A percentile compares a stretch with the other conserved stretches of the same genome.
Evolutionary conservation across 768 basidiomycete genomes (phyloP).

Genomic region (Termitomyces sp.): DNA sequence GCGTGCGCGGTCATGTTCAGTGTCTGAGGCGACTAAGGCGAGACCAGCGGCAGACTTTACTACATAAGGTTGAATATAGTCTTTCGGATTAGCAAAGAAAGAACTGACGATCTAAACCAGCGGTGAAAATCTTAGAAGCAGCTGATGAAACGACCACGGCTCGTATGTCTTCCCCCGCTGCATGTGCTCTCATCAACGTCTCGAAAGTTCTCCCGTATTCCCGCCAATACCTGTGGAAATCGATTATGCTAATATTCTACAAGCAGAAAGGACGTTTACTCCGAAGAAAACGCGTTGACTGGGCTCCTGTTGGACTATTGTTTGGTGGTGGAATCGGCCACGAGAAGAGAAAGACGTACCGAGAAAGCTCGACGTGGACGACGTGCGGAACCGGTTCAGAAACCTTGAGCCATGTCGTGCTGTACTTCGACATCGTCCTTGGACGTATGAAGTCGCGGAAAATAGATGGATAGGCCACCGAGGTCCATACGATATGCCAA

Average conservation of each 20-base stretch:
- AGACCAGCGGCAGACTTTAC: slow-evolving; percentile 26
- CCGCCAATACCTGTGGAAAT: slow-evolving; percentile 56
- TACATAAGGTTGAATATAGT: slow-evolving; percentile 12
- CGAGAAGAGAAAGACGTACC: slow-evolving; percentile 23
- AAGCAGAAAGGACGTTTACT: slow-evolving; percentile 22
- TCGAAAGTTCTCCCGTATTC: slow-evolving; percentile 64
- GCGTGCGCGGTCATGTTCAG: slow-evolving; percentile 43
- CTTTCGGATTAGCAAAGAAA: not conserved
- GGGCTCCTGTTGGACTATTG: slow-evolving; percentile 36
- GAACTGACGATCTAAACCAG: slow-evolving; percentile 73
- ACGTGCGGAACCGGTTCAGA: slow-evolving; percentile 41
- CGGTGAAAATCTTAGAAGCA: slow-evolving; percentile 71
- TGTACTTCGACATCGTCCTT: slow-evolving; percentile 9
- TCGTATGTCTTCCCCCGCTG: slow-evolving; percentile 44
- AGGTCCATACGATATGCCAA: not conserved
- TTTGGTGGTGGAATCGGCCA: not conserved
- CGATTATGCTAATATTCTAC: not conserved
- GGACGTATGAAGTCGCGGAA: not conserved
- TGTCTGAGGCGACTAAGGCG: slow-evolving; percentile 16
- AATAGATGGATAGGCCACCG: not conserved
- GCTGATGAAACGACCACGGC: slow-evolving; percentile 70
- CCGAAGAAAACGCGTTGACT: slow-evolving; percentile 60
- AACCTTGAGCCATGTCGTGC: slow-evolving; percentile 39
- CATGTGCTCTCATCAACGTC: slow-evolving; percentile 35
- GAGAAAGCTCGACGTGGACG: slow-evolving; percentile 37